These are phyloP conservation scores for Nakaseomyces kungkrabaensis DNA, from an alignment of 1,139 yeast genomes.

Conservation along the genomic window DNA sequence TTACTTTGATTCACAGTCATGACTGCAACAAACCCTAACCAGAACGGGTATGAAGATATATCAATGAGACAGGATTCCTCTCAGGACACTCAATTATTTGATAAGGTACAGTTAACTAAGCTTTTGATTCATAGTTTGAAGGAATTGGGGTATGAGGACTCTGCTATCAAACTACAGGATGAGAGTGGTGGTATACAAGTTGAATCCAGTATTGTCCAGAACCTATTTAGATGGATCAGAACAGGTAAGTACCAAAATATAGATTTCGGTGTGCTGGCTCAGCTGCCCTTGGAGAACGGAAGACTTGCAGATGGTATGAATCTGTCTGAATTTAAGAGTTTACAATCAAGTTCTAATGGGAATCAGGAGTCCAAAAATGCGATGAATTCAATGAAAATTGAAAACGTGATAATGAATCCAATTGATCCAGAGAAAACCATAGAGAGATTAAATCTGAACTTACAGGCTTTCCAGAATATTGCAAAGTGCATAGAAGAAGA, in stretches of 20 bases:
- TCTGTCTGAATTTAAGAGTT: conserved; percentile 5
- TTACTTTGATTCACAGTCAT: not conserved
- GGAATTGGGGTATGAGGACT: conserved; percentile 38
- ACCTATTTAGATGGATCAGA: conserved; percentile 27
- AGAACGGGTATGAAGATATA: not conserved
- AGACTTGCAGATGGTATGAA: not conserved
- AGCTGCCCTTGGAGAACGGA: conserved; percentile 17
- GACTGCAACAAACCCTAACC: not conserved
- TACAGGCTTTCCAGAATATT: not conserved
- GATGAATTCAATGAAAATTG: conserved; percentile 15
- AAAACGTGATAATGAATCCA: conserved; percentile 6
- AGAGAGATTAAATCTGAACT: conserved; percentile 6
- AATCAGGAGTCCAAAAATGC: conserved; percentile 8
- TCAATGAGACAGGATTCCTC: not conserved
- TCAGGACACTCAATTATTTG: conserved; percentile 11
- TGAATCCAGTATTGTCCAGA: conserved; percentile 36
- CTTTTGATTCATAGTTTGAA: conserved; percentile 40
- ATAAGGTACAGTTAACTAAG: conserved; percentile 37
- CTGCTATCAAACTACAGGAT: conserved; percentile 33
- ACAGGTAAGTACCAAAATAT: conserved; percentile 2
- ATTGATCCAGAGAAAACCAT: not conserved
- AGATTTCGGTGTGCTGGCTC: conserved; percentile 12
- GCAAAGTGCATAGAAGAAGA: not conserved
- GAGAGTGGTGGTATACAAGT: conserved; percentile 34
- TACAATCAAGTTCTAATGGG: not conserved